These are phyloP conservation scores for Medakamo hakoo DNA, from an alignment of 139 green algal species.

Conservation along the genomic window DNA sequence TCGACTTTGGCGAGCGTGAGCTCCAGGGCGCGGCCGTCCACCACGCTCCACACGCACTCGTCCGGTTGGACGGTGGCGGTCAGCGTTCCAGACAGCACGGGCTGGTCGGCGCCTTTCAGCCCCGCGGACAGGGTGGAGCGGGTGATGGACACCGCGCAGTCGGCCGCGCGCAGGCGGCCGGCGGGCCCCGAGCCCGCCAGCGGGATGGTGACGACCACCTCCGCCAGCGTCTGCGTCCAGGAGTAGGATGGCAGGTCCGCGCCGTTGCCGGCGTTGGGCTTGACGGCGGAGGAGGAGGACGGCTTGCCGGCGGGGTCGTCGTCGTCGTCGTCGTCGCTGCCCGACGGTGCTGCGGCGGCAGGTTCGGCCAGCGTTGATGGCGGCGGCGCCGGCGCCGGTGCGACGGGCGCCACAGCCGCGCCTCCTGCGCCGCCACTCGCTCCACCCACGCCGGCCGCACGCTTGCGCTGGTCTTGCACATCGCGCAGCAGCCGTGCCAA, in stretches of 20 bases:
- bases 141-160: constrained; percentile 42
- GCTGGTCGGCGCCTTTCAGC: constrained; percentile 11
- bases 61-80: constrained; percentile 58
- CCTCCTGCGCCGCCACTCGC: constrained; percentile 1
- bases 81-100: constrained; percentile 49
- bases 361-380: neutral
- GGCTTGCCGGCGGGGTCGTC: neutral
- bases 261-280: constrained; percentile 76
- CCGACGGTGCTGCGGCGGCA: neutral
- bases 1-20: constrained; percentile 71
- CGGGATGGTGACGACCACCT: constrained; percentile 58
- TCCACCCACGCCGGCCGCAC: neutral
- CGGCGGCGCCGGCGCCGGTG: neutral
- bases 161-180: constrained; percentile 46
- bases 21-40: constrained; percentile 42
- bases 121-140: constrained; percentile 47
- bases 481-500: constrained; percentile 22
- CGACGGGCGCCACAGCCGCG: neutral
- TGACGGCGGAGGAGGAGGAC: neutral
- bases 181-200: too few species aligned
- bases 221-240: constrained; percentile 85
- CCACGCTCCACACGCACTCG: constrained; percentile 79
- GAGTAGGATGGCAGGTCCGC: constrained; percentile 63
- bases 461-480: constrained; percentile 11
- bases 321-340: constrained; percentile 1